These are phyloP conservation scores for Herpetomonas tarakana DNA, from an alignment of 208 protist genomes.

Conservation along the genomic window DNA sequence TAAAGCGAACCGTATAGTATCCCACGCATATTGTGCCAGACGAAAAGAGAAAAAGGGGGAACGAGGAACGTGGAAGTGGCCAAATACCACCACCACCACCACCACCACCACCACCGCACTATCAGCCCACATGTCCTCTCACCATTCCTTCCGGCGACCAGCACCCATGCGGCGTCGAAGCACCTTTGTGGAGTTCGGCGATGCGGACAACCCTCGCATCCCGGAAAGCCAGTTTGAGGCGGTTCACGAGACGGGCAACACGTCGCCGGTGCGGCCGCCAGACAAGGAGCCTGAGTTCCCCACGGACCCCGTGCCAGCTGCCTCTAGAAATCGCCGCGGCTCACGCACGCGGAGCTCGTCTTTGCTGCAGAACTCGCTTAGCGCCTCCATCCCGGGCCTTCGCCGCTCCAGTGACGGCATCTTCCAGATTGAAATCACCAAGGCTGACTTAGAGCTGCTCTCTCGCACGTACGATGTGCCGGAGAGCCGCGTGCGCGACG, in stretches of 20 bases:
- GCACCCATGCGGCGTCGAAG: constrained; percentile 21
- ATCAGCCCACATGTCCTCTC: neutral
- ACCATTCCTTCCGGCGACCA: constrained; percentile 27
- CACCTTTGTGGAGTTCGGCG: constrained; percentile 38
- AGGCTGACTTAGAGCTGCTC: constrained; percentile 46
- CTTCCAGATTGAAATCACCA: constrained; percentile 38
- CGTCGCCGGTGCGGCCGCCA: neutral
- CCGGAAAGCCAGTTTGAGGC: constrained; percentile 26
- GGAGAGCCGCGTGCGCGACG: constrained; percentile 46
- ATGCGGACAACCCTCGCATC: constrained; percentile 17
- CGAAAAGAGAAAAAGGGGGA: too few species aligned
- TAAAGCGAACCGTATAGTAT: too few species aligned
- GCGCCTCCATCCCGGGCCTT: constrained; percentile 1
- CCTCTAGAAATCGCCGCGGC: constrained; percentile 1
- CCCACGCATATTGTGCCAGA: too few species aligned
- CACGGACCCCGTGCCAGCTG: neutral
- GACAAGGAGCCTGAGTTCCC: neutral
- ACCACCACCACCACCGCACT: too few species aligned
- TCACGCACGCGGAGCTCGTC: neutral
- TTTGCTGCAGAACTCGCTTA: neutral
- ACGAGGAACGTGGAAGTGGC: too few species aligned
- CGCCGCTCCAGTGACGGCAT: constrained; percentile 13
- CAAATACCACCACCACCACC: too few species aligned
- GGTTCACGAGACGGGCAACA: neutral
- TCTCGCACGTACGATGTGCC: constrained; percentile 31